Conservation (phyloP, 2,329 filamentous ascomycete species). For the Penicillium brasilianum region DNA sequence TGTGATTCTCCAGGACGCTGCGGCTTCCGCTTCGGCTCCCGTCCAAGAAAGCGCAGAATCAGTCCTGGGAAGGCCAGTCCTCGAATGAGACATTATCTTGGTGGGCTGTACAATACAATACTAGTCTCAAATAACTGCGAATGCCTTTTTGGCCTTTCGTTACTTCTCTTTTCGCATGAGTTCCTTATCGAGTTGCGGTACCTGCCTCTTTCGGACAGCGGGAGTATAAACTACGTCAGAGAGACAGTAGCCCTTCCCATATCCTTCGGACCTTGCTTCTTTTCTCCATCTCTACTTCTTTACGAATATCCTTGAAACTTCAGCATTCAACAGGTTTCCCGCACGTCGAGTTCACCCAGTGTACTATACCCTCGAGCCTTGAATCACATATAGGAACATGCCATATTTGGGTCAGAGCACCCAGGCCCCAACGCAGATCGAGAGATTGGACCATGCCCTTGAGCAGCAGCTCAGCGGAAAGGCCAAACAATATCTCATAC, state of each 20-base stretch:
- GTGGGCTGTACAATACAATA: slow-evolving; percentile 8
- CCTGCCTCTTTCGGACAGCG: neutral
- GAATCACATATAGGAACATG: neutral
- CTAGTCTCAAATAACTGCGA: slow-evolving; percentile 1
- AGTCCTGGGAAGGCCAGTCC: neutral
- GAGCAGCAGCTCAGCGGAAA: neutral
- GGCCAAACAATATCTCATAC: neutral
- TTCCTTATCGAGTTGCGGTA: neutral
- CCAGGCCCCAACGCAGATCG: neutral
- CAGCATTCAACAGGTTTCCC: neutral
- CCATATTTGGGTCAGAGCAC: no score
- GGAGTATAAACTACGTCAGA: neutral
- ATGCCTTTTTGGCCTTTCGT: neutral
- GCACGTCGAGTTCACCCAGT: no score
- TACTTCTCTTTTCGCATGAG: neutral
- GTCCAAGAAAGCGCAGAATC: neutral
- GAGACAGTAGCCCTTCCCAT: neutral
- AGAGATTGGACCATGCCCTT: neutral
- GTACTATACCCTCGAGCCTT: neutral
- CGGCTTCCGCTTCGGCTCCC: neutral
- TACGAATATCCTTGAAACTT: neutral
- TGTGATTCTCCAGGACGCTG: neutral
- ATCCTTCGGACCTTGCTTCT: neutral
- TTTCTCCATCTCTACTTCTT: neutral
- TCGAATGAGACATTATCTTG: neutral